Percentiles rank a stretch among this genome's conserved stretches.
Evolutionary conservation across 495 filamentous ascomycete species (phyloP).

Genomic region (Venustampulla echinocandica): DNA sequence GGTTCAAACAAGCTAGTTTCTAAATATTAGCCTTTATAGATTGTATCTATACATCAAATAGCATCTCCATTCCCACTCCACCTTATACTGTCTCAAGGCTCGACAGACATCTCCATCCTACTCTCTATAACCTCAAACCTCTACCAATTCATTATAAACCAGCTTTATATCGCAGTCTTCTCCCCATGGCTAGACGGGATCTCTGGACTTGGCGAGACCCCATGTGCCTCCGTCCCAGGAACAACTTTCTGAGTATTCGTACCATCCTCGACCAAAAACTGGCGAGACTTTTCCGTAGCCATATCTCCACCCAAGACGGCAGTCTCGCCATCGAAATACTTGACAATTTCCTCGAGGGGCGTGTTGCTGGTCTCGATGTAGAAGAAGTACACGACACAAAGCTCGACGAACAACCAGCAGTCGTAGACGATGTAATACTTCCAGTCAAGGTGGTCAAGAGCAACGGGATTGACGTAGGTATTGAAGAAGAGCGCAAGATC

Average conservation of each 20-base stretch:
- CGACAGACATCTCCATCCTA: no score
- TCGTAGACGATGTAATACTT: conserved; percentile 37
- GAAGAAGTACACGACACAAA: conserved; percentile 38
- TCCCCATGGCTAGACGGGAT: no score
- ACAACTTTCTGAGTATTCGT: neutral
- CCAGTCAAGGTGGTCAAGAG: conserved; percentile 35
- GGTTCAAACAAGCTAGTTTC: no score
- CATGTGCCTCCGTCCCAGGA: no score
- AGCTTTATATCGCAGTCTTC: no score
- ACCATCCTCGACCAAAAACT: conserved; percentile 5
- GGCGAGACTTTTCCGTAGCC: conserved; percentile 10
- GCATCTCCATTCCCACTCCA: no score
- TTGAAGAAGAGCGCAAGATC: conserved; percentile 37
- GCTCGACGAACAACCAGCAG: conserved; percentile 36
- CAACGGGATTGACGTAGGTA: conserved; percentile 41
- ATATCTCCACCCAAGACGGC: conserved; percentile 16
- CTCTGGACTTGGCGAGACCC: no score
- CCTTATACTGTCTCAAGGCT: no score
- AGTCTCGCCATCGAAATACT: conserved; percentile 18
- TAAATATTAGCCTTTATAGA: no score
- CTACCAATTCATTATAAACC: no score
- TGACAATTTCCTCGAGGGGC: conserved; percentile 20
- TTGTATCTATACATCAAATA: no score
- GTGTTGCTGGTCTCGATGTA: conserved; percentile 27
- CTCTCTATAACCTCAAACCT: no score